Evolutionary conservation across 2,329 filamentous ascomycete genomes (phyloP).

Genomic region (Rachicladosporium sp.): DNA sequence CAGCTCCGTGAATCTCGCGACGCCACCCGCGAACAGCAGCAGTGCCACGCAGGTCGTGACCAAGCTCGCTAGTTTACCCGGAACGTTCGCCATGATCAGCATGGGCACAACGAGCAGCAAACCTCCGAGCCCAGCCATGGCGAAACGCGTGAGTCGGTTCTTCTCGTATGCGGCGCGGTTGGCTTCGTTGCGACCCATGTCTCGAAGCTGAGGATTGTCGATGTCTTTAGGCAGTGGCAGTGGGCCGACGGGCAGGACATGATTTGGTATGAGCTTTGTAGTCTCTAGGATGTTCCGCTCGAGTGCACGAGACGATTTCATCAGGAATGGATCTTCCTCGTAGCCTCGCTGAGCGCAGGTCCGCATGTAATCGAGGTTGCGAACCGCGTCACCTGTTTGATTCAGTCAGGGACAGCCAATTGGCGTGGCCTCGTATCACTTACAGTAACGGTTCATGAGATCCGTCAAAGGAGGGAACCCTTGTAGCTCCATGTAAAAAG

Average conservation of each 20-base stretch:
- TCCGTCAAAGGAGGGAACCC: too few species aligned
- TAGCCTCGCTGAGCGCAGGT: background rate
- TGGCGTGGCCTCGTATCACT: too few species aligned
- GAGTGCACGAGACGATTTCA: background rate
- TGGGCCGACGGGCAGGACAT: conserved; percentile 4
- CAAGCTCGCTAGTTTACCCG: conserved; percentile 4
- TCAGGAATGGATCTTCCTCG: conserved; percentile 3
- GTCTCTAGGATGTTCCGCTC: too few species aligned
- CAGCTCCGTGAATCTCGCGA: conserved; percentile 2
- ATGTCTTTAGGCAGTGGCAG: background rate
- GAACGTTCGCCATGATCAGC: conserved; percentile 7
- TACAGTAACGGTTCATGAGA: too few species aligned
- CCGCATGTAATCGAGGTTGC: conserved; percentile 6
- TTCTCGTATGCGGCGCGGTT: conserved; percentile 1
- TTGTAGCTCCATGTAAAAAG: too few species aligned
- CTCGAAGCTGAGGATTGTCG: background rate
- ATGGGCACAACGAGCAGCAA: conserved; percentile 6
- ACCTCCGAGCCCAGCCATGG: conserved; percentile 2
- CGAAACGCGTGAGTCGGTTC: background rate
- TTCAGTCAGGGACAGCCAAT: too few species aligned
- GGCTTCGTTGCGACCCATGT: conserved; percentile 1
- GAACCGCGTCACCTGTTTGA: conserved; percentile 4
- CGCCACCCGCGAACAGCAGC: conserved; percentile 4
- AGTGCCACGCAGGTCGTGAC: conserved; percentile 6
- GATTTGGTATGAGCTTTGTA: conserved; percentile 4